Base-by-base conservation (phyloP, 305 asterid species). In the Solanum hybrid region DNA sequence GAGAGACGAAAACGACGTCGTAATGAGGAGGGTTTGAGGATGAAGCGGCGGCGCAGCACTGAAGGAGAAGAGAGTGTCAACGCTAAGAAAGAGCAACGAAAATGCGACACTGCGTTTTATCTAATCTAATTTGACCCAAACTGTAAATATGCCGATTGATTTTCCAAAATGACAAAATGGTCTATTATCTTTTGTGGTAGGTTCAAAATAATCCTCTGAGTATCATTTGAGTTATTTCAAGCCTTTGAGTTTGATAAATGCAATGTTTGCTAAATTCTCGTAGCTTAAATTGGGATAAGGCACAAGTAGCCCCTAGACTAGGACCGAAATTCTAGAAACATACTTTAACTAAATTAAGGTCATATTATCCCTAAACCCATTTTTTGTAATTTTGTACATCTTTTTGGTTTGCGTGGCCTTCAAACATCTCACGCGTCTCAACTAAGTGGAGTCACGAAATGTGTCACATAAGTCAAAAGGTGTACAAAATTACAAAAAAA, bases 301-400 rank as follows among this genome's bases (percentile, higher is more conserved):
- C 71, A 61, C 71, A 18, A 7, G 1, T 57, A 20, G 69, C 0
- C 0, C 11, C 9, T 0, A 61, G 11, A 33, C 1, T 61, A 20
- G 0, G 0, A 1, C 2, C 4, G 0, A 61, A 61, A 61, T 61
- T 8, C 1, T 0, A 61, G 0, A 61, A 1, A 61, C 5, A 20
- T 8, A 20, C 0, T 20, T 61, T 8, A 61, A 61, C 2, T 61
- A 20, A 20, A 61, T 61, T 61, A 61, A 20, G 0, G 1, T 20
- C 2, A 0, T 61, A 61, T 7, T 7, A 61, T 4, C 2, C 0
- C 24, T 0, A 0, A 20, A 0, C 0, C 1, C 7, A 7, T 18
- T 20, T 20, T 61, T 20, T 20, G 0, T 20, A 61, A 61, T 20
- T 61, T 20, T 20, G 26, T 61, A 61, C 2, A 61, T 0, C 0